phyloP scores from a whole-genome alignment of 495 filamentous ascomycete genomes.

The Lasiosphaeriaceae sp. region DNA sequence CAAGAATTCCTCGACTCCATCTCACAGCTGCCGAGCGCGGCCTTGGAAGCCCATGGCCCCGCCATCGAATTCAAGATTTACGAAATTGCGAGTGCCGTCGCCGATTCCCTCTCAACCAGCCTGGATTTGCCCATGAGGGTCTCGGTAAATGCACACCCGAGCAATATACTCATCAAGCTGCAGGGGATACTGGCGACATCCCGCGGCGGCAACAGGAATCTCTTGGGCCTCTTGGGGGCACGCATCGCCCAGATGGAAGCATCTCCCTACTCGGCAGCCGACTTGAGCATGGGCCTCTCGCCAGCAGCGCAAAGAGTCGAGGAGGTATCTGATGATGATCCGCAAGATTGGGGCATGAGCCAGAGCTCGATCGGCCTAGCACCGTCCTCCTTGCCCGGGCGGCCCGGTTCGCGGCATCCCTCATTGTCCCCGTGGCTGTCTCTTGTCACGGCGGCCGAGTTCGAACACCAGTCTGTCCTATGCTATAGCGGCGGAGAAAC shows the following conservation, averaged over 20 bases:
- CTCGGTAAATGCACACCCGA: conserved; percentile 20
- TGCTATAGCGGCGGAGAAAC: neutral
- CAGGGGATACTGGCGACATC: conserved; percentile 33
- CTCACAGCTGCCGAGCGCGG: conserved; percentile 30
- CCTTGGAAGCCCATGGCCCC: conserved; percentile 16
- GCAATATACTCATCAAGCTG: conserved; percentile 29
- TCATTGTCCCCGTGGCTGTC: conserved; percentile 15
- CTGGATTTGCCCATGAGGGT: conserved; percentile 7
- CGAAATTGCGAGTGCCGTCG: conserved; percentile 44
- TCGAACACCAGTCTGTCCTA: conserved; percentile 8
- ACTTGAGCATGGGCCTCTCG: neutral
- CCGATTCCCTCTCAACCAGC: conserved; percentile 37
- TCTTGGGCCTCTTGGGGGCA: conserved; percentile 25
- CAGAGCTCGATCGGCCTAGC: neutral
- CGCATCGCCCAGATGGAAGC: conserved; percentile 24
- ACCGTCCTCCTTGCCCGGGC: neutral
- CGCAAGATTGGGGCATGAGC: neutral
- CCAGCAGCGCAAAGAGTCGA: conserved; percentile 1
- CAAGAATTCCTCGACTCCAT: conserved; percentile 39
- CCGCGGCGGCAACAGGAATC: conserved; percentile 31
- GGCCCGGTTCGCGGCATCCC: neutral
- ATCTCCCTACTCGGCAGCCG: neutral
- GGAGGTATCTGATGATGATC: conserved; percentile 2
- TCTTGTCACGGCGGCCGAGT: conserved; percentile 13
- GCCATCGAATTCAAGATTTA: conserved; percentile 43